phyloP scores from a whole-genome alignment of 352 stramenopile genomes.

The Aphanomyces astaci region DNA sequence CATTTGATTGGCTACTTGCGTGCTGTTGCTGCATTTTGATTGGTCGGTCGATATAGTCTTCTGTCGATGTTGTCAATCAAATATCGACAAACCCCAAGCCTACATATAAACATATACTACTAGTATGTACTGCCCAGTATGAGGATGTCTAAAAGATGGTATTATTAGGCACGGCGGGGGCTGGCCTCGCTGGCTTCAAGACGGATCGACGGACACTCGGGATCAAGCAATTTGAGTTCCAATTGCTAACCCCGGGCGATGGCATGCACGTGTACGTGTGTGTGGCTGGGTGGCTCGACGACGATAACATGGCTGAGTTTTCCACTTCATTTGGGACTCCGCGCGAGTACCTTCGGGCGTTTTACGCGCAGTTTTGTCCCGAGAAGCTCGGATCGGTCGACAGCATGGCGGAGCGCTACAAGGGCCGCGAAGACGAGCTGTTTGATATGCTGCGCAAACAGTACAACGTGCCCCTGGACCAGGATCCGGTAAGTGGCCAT shows the following conservation, averaged over 20 bases:
- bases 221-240: conserved; percentile 75
- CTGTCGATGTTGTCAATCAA: too few species aligned
- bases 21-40: too few species aligned
- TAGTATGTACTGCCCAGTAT: too few species aligned
- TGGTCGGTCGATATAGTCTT: too few species aligned
- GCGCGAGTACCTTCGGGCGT: conserved; percentile 64
- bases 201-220: conserved; percentile 60
- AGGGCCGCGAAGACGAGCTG: conserved; percentile 76
- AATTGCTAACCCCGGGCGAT: conserved; percentile 66
- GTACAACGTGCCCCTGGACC: not conserved
- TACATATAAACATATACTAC: too few species aligned
- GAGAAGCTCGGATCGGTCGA: conserved; percentile 78
- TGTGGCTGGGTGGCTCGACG: conserved; percentile 72
- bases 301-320: conserved; percentile 60
- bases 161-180: conserved; percentile 43
- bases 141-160: too few species aligned
- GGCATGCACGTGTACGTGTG: conserved; percentile 87
- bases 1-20: too few species aligned
- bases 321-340: conserved; percentile 70
- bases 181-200: conserved; percentile 72
- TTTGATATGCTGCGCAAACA: conserved; percentile 48
- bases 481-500: conserved; percentile 14
- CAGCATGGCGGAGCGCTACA: conserved; percentile 70
- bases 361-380: conserved; percentile 56
- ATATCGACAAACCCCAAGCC: too few species aligned